Base-by-base conservation (phyloP, 208 protist genomes). In the Kentomonas sorsogonicus region DNA sequence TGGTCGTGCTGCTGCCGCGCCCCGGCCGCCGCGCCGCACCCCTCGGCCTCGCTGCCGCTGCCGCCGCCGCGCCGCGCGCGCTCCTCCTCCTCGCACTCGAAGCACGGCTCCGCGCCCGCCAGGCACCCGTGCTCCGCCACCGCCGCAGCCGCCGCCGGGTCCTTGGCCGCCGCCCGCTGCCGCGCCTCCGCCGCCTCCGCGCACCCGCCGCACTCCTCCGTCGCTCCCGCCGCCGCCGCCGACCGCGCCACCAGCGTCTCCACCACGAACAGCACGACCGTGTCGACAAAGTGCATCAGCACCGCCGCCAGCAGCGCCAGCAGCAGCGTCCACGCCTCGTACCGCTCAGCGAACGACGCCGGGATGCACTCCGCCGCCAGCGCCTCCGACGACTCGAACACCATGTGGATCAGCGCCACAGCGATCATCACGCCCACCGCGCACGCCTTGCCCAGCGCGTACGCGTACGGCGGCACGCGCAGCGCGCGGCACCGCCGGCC, bases 221-320 rank as follows among this genome's bases (percentile, higher is more conserved):
- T 34, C 3, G 48, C 50, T 56, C 44, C 43, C 18, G 31, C 39
- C 22, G 48, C 53, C 47, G 48, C 36, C 41, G 38, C 34, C 18
- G 7, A 6, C 23, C 29, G 9, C 47, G 15, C 16, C 20, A 30
- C 16, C 53, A 53, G 69, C 13, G 20, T 31, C 43, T 69, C 40
- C 44, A 29, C 48, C 9, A 84, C 20, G 34, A 51, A 53, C 20
- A 41, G 74, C 36, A 83, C 31, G 7, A 67, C 18, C 15, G 64
- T 29, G 51, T 89, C 74, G n/a, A 83, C 16, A n/a, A 61, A 22
- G 61, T 89, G 77, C 74, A 89, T 86, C 25, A 82, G 25, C 26
- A 84, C 30, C 0, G 72, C 82, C 0, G 77, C 62, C 40, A 74
- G 51, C 64, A 79, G 73, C 20, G 78, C 71, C 29, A 89, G 69